Conservation (phyloP, 768 basidiomycete species). For the Rhodotorula paludigena region DNA sequence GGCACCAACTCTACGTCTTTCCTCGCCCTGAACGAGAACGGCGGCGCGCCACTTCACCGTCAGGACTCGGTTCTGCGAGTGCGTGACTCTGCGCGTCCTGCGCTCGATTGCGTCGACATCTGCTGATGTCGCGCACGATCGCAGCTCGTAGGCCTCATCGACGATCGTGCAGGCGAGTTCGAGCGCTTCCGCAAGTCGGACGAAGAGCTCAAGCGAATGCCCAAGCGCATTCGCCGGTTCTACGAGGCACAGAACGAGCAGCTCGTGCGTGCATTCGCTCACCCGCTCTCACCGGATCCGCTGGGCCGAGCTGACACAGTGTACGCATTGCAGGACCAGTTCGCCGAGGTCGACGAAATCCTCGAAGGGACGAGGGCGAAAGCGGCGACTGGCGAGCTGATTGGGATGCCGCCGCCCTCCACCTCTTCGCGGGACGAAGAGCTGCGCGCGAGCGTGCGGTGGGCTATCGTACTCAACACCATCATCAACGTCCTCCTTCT, state of each 20-base stretch:
- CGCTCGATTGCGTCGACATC: too few relatives aligned
- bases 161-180: constrained; percentile 31
- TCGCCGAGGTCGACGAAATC: constrained; percentile 40
- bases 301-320: background rate
- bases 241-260: constrained; percentile 38
- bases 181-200: constrained; percentile 34
- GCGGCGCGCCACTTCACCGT: constrained; percentile 5
- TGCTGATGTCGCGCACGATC: too few relatives aligned
- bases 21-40: background rate
- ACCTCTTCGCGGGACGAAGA: constrained; percentile 9
- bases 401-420: background rate
- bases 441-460: constrained; percentile 10
- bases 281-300: background rate
- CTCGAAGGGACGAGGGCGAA: constrained; percentile 23
- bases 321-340: constrained; percentile 17
- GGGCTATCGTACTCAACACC: constrained; percentile 43
- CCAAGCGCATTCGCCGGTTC: constrained; percentile 23
- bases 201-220: constrained; percentile 27
- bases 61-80: constrained; percentile 25
- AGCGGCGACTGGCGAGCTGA: constrained; percentile 26
- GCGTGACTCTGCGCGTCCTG: background rate
- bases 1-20: background rate
- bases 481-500: constrained; percentile 47
- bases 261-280: background rate
- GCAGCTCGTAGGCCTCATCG: constrained; percentile 34